These are phyloP conservation scores for Colletotrichum plurivorum DNA, from an alignment of 2,329 filamentous ascomycete genomes.

Conservation along the genomic window DNA sequence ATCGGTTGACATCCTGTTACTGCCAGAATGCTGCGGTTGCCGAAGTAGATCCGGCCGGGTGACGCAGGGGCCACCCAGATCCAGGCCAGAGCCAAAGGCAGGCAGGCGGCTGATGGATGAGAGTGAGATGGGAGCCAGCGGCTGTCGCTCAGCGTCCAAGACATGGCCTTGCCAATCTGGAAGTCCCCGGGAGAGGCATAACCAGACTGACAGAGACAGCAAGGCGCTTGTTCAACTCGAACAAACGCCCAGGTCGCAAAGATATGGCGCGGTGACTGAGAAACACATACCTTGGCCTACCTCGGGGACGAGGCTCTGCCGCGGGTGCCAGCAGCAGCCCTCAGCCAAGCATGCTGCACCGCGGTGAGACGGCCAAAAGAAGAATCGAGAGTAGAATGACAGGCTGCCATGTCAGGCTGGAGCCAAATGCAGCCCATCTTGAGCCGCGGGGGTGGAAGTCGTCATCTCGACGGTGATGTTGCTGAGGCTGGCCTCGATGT, in stretches of 20 bases:
- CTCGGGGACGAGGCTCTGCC: constrained; percentile 36
- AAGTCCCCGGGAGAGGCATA: not conserved
- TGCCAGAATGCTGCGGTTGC: constrained; percentile 32
- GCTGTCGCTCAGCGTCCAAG: constrained; percentile 8
- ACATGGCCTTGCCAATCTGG: constrained; percentile 10
- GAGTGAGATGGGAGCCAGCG: constrained; percentile 20
- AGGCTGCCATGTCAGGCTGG: not conserved
- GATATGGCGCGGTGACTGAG: not conserved
- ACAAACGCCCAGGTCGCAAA: constrained; percentile 1
- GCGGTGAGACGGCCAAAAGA: not conserved
- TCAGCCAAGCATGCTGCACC: constrained; percentile 21
- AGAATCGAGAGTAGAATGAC: not conserved
- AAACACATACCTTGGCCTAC: constrained; percentile 39
- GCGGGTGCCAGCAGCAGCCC: constrained; percentile 36
- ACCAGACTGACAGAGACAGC: not conserved
- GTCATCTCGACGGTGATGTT: constrained; percentile 34
- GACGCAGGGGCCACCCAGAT: not conserved
- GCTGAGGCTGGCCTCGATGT: constrained; percentile 38
- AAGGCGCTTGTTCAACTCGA: constrained; percentile 11
- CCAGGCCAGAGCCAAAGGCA: not conserved
- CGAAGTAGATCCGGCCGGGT: constrained; percentile 36
- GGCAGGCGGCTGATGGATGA: constrained; percentile 28
- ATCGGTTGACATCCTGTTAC: constrained; percentile 37
- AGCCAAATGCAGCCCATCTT: constrained; percentile 14
- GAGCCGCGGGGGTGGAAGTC: constrained; percentile 18